phyloP scores from a whole-genome alignment of 495 filamentous ascomycete species.

The Sporormia fimetaria region DNA sequence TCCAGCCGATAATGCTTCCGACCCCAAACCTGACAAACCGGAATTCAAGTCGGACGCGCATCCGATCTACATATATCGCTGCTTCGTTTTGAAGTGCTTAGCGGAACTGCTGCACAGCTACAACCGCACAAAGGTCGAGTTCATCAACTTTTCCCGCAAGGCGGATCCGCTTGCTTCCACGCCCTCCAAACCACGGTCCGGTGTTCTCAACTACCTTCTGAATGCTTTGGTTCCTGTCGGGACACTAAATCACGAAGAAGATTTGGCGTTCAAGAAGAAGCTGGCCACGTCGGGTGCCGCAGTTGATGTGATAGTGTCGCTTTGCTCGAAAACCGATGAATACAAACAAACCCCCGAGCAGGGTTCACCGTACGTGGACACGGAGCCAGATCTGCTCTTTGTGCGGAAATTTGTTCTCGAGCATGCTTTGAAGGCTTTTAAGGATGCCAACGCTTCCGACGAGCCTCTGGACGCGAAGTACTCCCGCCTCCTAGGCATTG shows the following conservation, averaged over 20 bases:
- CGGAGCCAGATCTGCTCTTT: slow-evolving; percentile 80
- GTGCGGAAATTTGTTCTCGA: slow-evolving; percentile 91
- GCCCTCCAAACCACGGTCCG: slow-evolving; percentile 86
- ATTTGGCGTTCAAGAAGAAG: slow-evolving; percentile 68
- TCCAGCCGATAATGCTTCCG: slow-evolving; percentile 21
- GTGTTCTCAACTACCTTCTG: slow-evolving; percentile 85
- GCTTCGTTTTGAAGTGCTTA: slow-evolving; percentile 87
- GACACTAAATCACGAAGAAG: slow-evolving; percentile 62
- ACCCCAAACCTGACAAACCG: slow-evolving; percentile 59
- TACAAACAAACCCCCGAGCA: slow-evolving; percentile 38
- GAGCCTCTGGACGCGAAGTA: slow-evolving; percentile 84
- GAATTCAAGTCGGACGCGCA: slow-evolving; percentile 86
- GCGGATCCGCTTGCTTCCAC: slow-evolving; percentile 71
- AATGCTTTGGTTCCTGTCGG: slow-evolving; percentile 72
- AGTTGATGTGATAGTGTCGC: slow-evolving; percentile 68
- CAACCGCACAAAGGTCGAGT: slow-evolving; percentile 90
- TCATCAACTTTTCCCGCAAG: slow-evolving; percentile 95
- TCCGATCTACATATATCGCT: slow-evolving; percentile 90
- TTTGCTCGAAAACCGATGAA: slow-evolving; percentile 82
- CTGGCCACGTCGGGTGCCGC: slow-evolving; percentile 72
- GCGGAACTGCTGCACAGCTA: slow-evolving; percentile 89
- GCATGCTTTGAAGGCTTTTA: slow-evolving; percentile 83
- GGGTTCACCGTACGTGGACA: slow-evolving; percentile 45
- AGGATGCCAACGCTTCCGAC: slow-evolving; percentile 66
- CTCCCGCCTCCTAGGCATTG: slow-evolving; percentile 67